These are phyloP conservation scores for Tympanopsis confertula DNA, from an alignment of 2,329 filamentous ascomycete species.

Conservation along the genomic window DNA sequence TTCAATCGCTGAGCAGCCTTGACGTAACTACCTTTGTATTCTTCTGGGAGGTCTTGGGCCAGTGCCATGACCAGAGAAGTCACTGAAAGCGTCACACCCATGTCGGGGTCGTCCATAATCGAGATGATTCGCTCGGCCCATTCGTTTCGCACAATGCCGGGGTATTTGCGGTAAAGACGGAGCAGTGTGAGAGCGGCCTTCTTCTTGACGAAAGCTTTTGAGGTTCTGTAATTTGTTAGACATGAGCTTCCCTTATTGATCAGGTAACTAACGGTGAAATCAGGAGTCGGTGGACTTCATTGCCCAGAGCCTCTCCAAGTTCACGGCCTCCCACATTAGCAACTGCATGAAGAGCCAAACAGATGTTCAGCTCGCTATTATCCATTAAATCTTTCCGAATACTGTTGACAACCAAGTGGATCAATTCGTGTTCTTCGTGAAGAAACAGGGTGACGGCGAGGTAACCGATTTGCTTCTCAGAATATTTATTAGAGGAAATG, in stretches of 20 bases:
- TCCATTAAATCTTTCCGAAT: slow-evolving; percentile 92
- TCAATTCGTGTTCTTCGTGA: slow-evolving; percentile 89
- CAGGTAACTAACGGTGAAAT: slow-evolving; percentile 70
- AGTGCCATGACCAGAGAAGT: slow-evolving; percentile 91
- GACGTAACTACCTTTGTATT: slow-evolving; percentile 86
- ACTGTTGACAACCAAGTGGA: slow-evolving; percentile 95
- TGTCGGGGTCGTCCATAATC: slow-evolving; percentile 92
- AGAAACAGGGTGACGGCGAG: slow-evolving; percentile 93
- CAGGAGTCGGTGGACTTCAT: slow-evolving; percentile 81
- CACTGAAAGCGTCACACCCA: slow-evolving; percentile 88
- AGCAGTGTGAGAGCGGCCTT: slow-evolving; percentile 91
- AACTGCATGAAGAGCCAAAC: slow-evolving; percentile 89
- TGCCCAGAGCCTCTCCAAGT: slow-evolving; percentile 88
- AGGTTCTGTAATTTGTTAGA: slow-evolving; percentile 22
- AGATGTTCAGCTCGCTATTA: slow-evolving; percentile 95
- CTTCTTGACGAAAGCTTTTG: slow-evolving; percentile 98
- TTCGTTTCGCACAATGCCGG: slow-evolving; percentile 84
- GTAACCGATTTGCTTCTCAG: slow-evolving; percentile 98
- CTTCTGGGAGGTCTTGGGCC: slow-evolving; percentile 85
- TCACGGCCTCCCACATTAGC: slow-evolving; percentile 93
- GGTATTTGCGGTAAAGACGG: slow-evolving; percentile 86
- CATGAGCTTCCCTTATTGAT: background rate
- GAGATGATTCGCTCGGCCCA: slow-evolving; percentile 98
- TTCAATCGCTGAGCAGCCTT: slow-evolving; percentile 87
- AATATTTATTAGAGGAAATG: slow-evolving; percentile 93